Percentiles rank a stretch among this genome's conserved stretches.
Conservation (phyloP, 1,139 yeast species). For the Torulaspora pretoriensis region DNA sequence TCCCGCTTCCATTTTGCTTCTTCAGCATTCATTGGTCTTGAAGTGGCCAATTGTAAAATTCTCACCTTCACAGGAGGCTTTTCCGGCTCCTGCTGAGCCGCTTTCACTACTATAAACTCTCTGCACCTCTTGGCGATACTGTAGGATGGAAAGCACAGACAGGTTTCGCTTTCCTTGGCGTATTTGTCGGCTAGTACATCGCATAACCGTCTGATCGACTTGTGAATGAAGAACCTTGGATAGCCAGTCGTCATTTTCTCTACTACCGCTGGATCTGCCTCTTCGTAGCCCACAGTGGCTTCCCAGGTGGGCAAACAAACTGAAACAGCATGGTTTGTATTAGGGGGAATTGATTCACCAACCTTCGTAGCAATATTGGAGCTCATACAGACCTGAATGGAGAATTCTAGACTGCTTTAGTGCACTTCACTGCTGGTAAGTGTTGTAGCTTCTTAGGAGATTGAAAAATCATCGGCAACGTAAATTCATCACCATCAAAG, state of each 20-base stretch:
- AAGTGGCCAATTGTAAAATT: constrained; percentile 74
- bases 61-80: constrained; percentile 46
- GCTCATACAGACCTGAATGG: not conserved
- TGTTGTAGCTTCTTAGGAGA: not conserved
- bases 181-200: constrained; percentile 49
- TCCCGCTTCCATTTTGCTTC: constrained; percentile 59
- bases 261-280: constrained; percentile 83
- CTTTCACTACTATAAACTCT: constrained; percentile 53
- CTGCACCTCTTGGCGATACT: constrained; percentile 81
- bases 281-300: constrained; percentile 82
- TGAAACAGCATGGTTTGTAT: constrained; percentile 88
- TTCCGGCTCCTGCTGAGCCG: constrained; percentile 18
- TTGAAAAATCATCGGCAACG: constrained; percentile 12
- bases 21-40: constrained; percentile 56
- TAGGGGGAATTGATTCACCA: constrained; percentile 83
- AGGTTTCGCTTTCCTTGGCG: constrained; percentile 62
- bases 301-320: constrained; percentile 94
- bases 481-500: not conserved
- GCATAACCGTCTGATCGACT: constrained; percentile 60
- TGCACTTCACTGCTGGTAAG: not conserved
- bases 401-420: not conserved
- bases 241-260: constrained; percentile 79
- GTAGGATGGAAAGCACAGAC: constrained; percentile 71
- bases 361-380: constrained; percentile 34
- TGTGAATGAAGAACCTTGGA: constrained; percentile 82